Evolutionary conservation across 2,329 filamentous ascomycete species (phyloP).

Genomic region (Boeremia exigua): DNA sequence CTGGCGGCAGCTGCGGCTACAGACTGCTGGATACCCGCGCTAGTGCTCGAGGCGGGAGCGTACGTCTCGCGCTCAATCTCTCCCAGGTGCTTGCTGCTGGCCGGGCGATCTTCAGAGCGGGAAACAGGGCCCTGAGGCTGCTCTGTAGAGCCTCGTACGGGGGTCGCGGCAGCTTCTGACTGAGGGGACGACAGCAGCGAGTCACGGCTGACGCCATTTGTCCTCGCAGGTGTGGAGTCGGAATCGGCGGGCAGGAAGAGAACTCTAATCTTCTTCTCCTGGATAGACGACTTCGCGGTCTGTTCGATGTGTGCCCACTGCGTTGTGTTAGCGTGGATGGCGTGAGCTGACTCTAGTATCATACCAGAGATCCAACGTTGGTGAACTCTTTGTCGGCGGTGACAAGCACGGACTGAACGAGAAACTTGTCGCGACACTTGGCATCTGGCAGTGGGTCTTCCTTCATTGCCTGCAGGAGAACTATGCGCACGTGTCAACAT

Average conservation of each 20-base stretch:
- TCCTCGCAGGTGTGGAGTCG: slow-evolving; percentile 39
- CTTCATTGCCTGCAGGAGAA: slow-evolving; percentile 98
- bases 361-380: slow-evolving; percentile 81
- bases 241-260: slow-evolving; percentile 75
- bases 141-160: slow-evolving; percentile 46
- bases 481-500: slow-evolving; percentile 56
- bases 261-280: slow-evolving; percentile 96
- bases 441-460: slow-evolving; percentile 84
- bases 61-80: slow-evolving; percentile 50
- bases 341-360: slow-evolving; percentile 35
- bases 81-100: slow-evolving; percentile 49
- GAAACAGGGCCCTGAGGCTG: slow-evolving; percentile 47
- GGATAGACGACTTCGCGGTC: slow-evolving; percentile 75
- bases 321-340: slow-evolving; percentile 17
- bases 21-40: slow-evolving; percentile 44
- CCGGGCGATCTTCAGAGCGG: slow-evolving; percentile 47
- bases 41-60: slow-evolving; percentile 46
- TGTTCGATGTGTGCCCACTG: slow-evolving; percentile 80
- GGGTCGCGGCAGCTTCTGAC: slow-evolving; percentile 55
- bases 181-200: slow-evolving; percentile 60
- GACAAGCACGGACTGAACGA: slow-evolving; percentile 90
- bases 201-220: slow-evolving; percentile 43
- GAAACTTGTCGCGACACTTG: slow-evolving; percentile 96
- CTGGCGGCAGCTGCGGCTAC: slow-evolving; percentile 55
- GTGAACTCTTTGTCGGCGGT: slow-evolving; percentile 82